Evolutionary conservation across 2,329 filamentous ascomycete species (phyloP), one percentile per base, ranked within the genome.

Genomic region (Clonostachys solani): DNA sequence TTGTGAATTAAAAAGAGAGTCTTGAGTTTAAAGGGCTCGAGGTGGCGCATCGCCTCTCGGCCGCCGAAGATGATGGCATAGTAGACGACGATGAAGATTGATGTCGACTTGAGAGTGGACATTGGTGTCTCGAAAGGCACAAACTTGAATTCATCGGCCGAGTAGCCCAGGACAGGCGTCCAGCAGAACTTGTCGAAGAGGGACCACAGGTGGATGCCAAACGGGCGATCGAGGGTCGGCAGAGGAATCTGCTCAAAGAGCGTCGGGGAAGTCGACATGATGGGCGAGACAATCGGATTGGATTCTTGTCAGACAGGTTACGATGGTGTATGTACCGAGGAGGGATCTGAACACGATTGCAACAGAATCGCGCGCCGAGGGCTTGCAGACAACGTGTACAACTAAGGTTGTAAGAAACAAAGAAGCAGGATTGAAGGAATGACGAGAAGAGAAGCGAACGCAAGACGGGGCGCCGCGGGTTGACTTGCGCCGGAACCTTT

Each of bases 1-100:
- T 99, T 99, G 83, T 99, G 92, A 64, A 96, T 80, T 74, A 96
- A 88, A 79, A 97, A 97, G 49, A 94, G 75, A 15, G 80, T 75
- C 76, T 89, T 94, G 63, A 97, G 81, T 79, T 95, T 89, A 74
- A 94, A 86, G 18, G 92, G 79, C 64, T 86, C 78, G 53, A 89
- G 83, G 62, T 87, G 86, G 72, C 89, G 89, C 94, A 99, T 97
- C 59, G 91, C 66, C 71, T 95, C 89, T 55, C 92, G 83, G 50
- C 92, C 94, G 54, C 92, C 92, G 57, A 97, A 95, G 62, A 97
- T 94, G 72, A 96, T 76, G 56, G 87, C 73, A 71, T 97, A 97
- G 84, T 97, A 99, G 65, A 88, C 73, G 62, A 90, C 73, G 59
- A 96, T 85, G 65, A 91, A 86, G 57, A 87, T 81, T 50, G 83